Conservation (phyloP, 2,329 filamentous ascomycete genomes). For the Gliomastix tumulicola region DNA sequence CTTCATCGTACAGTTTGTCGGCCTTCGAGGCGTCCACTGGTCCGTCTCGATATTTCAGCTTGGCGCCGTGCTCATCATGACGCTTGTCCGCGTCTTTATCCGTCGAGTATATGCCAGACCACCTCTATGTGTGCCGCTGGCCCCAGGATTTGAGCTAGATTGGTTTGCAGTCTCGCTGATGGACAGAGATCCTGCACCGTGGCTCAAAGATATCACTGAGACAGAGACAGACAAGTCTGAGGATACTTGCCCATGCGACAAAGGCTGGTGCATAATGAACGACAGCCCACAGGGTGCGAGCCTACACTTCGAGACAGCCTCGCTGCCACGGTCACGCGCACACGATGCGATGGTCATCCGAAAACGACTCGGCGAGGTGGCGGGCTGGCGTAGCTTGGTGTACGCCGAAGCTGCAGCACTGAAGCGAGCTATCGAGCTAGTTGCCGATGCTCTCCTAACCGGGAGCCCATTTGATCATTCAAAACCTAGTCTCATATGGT, state of each 20-base stretch:
- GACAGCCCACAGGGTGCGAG: not conserved
- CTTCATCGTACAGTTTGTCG: constrained; percentile 18
- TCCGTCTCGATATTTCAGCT: constrained; percentile 16
- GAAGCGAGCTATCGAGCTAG: constrained; percentile 11
- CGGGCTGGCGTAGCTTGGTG: constrained; percentile 11
- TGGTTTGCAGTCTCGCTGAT: constrained; percentile 14
- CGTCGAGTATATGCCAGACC: constrained; percentile 8
- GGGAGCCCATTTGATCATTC: not conserved
- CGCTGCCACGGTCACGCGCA: no score
- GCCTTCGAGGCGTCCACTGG: constrained; percentile 16
- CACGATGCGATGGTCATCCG: constrained; percentile 9
- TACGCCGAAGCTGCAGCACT: constrained; percentile 6
- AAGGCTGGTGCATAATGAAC: not conserved
- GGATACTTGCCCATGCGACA: no score
- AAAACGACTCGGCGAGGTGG: constrained; percentile 10
- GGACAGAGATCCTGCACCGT: constrained; percentile 3
- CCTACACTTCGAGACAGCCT: no score
- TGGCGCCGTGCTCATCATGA: constrained; percentile 14
- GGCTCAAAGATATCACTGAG: not conserved
- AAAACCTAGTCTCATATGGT: constrained; percentile 2
- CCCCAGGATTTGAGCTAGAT: constrained; percentile 13
- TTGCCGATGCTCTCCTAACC: constrained; percentile 10
- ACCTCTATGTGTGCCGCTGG: constrained; percentile 5
- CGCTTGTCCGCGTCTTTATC: constrained; percentile 12
- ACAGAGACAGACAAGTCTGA: no score